These are phyloP conservation scores for Lipomyces starkeyi DNA, from an alignment of 805 yeast species.

Conservation along the genomic window DNA sequence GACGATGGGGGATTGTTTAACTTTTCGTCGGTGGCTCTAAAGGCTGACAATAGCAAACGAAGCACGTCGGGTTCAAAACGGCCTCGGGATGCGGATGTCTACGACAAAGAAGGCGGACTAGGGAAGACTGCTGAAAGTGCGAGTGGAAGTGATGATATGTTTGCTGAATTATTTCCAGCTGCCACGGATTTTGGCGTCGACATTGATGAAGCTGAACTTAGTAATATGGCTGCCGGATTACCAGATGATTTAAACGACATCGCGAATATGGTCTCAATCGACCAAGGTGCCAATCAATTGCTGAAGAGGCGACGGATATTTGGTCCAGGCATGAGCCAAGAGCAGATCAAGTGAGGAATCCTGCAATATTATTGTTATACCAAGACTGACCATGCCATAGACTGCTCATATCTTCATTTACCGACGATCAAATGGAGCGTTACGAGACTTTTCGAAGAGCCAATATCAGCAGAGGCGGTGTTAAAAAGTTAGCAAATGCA, in stretches of 20 bases:
- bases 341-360: constrained; percentile 21
- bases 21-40: constrained; percentile 12
- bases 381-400: constrained; percentile 37
- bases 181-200: constrained; percentile 23
- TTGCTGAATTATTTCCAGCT: constrained; percentile 21
- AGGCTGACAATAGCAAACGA: neutral
- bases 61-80: neutral
- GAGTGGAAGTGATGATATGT: constrained; percentile 9
- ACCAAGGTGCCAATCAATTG: neutral
- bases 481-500: constrained; percentile 78
- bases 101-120: neutral
- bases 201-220: neutral
- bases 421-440: constrained; percentile 81
- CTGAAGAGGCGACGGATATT: constrained; percentile 9
- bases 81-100: neutral
- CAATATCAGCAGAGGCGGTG: constrained; percentile 70
- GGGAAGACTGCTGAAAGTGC: neutral
- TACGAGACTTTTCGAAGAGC: constrained; percentile 88
- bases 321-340: constrained; percentile 32
- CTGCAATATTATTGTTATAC: neutral
- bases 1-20: constrained; percentile 23
- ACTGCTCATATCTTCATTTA: constrained; percentile 71
- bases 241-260: neutral
- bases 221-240: neutral
- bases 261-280: constrained; percentile 1